Base-by-base conservation (phyloP, 2,329 filamentous ascomycete species). In the Myotisia sp. region DNA sequence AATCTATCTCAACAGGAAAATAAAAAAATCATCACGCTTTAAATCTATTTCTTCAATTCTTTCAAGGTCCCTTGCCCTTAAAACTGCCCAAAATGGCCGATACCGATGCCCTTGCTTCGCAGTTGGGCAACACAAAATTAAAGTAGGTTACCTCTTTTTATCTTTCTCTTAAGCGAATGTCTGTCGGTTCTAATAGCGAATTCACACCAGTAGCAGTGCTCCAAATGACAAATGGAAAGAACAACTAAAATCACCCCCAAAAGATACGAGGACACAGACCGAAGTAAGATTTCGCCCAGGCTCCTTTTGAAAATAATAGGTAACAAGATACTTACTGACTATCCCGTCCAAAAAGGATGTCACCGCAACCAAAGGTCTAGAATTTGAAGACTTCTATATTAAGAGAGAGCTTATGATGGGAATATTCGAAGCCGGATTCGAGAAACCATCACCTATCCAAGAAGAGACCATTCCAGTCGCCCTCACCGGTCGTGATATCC, bases 381-480 rank as follows among this genome's bases (percentile, higher is more conserved):
- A 98, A 49, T 98, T 94, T 53, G 92, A 98, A 61, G 83, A 95
- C 47, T 94, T 98, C 56, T 81, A 80, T 46, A 78, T 98, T 49
- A 93, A 92, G 67, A 74, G 90, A 55, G 83, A 93, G 55, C 67
- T 98, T 41, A 74, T 98, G 64, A 98, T 95, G 87, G 90, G 90
- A 42, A 95, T 98, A 46, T 98, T 95, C 59, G 90, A 98, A 65
- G 90, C 90, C 47, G 90, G 90, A 43, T 98, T 94, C 59, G 90
- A 98, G 59, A 94, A 92, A 64, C 90, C 90, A 10, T 98, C 90
- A 37, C 90, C 90, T 7, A 98, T 98, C 50, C 90, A 98, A 74
- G 90, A 98, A 76, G 90, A 95, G 65, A 85, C 90, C 36, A 94
- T 98, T 52, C 90, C 90, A 30, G 87, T 98, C 45, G 90, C 90